Evolutionary conservation across 768 basidiomycete species (phyloP), one percentile per base, ranked within the genome.

Genomic region (Fomitopsis serialis): DNA sequence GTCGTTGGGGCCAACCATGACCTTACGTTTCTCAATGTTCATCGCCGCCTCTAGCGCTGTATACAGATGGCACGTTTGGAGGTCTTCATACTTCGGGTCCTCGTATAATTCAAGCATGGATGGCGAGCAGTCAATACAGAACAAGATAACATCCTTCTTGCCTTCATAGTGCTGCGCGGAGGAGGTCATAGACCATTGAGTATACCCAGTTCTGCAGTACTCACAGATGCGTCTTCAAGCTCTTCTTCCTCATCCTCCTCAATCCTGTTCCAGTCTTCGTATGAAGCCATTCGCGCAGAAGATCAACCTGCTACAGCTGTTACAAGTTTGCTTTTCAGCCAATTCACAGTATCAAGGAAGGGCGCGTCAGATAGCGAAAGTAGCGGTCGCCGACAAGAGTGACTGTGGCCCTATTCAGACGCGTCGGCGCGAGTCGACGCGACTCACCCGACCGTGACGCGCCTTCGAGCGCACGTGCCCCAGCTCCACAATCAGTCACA

Each of bases 61-160:
- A 60, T 85, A 85, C 2, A 98, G 66, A 62, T 94, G 87, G 53
- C 84, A 91, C 1, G 82, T 89, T 63, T 86, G 75, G 36, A 74
- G 72, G 48, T 84, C 78, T 69, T 90, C 81, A 54, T 85, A 78
- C 50, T 74, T 72, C 11, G 81, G 79, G 61, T 86, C 82, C 23
- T 87, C 85, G 46, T 75, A 75, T 42, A 86, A 78, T 35, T 74
- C 75, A 23, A 89, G 84, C 96, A 98, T 98, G 11, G 92, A 90
- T 50, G 80, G 74, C 0, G 95, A 96, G 57, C 91, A 92, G 69
- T 99, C 95, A 54, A 99, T 92, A 67, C 89, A 90, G 72, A 98
- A 97, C n/a, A 98, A 70, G 44, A 96, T 87, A 29, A 93, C 89
- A 61, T 98, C 93, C 55, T 81, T 80, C 58, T 85, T 84, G 48